Conservation (phyloP, 2,329 filamentous ascomycete genomes). For the Aspergillus ochraceus region DNA sequence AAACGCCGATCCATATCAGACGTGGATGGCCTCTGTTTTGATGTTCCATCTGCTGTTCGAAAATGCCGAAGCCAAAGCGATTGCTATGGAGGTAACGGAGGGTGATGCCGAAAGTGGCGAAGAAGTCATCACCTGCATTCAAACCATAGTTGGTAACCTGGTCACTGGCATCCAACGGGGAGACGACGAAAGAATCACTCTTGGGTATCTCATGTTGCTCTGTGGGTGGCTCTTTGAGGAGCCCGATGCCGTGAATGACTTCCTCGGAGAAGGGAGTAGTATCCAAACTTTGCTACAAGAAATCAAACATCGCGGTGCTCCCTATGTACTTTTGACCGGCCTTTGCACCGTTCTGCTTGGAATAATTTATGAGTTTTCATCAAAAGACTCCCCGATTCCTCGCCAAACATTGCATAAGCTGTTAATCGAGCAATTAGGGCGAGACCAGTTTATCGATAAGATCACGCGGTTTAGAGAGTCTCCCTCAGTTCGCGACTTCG, state of each 20-base stretch:
- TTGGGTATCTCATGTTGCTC: conserved; percentile 87
- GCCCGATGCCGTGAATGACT: conserved; percentile 86
- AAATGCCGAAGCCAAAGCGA: conserved; percentile 72
- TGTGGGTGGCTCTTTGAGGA: conserved; percentile 91
- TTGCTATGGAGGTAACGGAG: conserved; percentile 80
- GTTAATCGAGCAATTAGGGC: conserved; percentile 72
- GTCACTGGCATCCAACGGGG: conserved; percentile 72
- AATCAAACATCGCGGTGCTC: conserved; percentile 61
- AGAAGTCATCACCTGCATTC: conserved; percentile 92
- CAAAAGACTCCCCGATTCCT: conserved; percentile 90
- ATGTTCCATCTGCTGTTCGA: conserved; percentile 84
- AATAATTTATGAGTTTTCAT: conserved; percentile 93
- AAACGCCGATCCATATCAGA: conserved; percentile 77
- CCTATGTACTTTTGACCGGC: conserved; percentile 71
- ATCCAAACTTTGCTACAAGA: conserved; percentile 82
- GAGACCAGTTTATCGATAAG: conserved; percentile 83
- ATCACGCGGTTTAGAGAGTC: conserved; percentile 75
- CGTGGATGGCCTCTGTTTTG: conserved; percentile 86
- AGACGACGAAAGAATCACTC: conserved; percentile 74
- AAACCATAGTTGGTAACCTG: conserved; percentile 83
- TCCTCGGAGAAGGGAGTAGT: conserved; percentile 87
- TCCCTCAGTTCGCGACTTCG: conserved; percentile 81
- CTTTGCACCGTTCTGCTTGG: conserved; percentile 82
- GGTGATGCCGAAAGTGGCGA: conserved; percentile 87
- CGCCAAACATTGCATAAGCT: conserved; percentile 78